phyloP scores from a whole-genome alignment of 2,329 filamentous ascomycete genomes.

The Fusarium liriodendri region DNA sequence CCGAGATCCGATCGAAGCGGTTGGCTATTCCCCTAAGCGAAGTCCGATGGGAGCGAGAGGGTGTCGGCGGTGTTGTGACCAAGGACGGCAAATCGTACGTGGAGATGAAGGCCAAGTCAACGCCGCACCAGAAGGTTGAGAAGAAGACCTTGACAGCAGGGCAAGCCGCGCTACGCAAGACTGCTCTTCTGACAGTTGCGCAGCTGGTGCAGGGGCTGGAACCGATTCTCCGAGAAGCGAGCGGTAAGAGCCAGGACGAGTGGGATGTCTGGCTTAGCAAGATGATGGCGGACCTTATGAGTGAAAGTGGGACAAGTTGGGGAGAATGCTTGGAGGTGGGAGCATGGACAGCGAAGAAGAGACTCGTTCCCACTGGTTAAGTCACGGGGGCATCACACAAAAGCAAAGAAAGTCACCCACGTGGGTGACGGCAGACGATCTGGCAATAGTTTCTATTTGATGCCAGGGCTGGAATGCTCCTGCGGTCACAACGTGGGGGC shows the following conservation, averaged over 20 bases:
- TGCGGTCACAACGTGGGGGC: background rate
- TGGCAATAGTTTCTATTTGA: constrained; percentile 24
- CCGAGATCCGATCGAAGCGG: constrained; percentile 77
- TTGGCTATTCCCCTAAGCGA: constrained; percentile 89
- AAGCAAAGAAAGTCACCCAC: constrained; percentile 25
- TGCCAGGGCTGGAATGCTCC: constrained; percentile 19
- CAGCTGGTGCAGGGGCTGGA: constrained; percentile 89
- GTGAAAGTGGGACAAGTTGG: constrained; percentile 80
- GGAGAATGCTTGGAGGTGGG: constrained; percentile 89
- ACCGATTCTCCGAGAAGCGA: constrained; percentile 82
- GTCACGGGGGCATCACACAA: constrained; percentile 16
- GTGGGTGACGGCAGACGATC: constrained; percentile 11
- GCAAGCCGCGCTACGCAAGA: constrained; percentile 79
- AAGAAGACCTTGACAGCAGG: constrained; percentile 70
- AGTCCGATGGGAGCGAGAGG: constrained; percentile 87
- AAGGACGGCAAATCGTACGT: constrained; percentile 71
- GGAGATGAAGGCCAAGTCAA: constrained; percentile 62
- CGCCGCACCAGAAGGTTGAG: constrained; percentile 49
- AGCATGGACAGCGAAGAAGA: constrained; percentile 90
- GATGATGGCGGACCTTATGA: constrained; percentile 86
- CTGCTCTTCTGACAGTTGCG: constrained; percentile 83
- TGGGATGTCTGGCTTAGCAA: constrained; percentile 91
- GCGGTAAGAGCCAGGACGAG: constrained; percentile 88
- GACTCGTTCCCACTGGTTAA: constrained; percentile 10
- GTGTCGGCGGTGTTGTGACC: constrained; percentile 71